phyloP scores from a whole-genome alignment of 73 alveolate species.

The Paramecium sexaurelia region DNA sequence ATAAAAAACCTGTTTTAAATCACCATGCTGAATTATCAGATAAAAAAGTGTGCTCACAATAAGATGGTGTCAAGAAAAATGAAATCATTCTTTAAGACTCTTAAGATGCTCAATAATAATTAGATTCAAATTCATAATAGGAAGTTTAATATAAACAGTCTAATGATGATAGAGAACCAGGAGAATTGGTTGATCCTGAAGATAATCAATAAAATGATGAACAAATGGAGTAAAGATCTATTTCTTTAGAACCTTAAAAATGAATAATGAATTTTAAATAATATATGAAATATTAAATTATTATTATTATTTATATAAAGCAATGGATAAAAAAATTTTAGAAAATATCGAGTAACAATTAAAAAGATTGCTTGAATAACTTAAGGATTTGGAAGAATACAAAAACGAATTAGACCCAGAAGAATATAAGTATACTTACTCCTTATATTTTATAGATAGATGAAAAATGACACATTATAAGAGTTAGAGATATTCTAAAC shows the following conservation, averaged over 20 bases:
- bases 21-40: not conserved
- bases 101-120: not conserved
- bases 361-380: slow-evolving; percentile 36
- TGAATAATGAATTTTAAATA: not conserved
- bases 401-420: slow-evolving; percentile 54
- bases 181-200: slow-evolving; percentile 3
- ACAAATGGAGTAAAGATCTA: not conserved
- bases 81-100: not conserved
- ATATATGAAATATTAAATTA: not conserved
- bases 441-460: not conserved
- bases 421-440: slow-evolving; percentile 5
- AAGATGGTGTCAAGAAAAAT: not conserved
- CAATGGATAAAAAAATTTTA: slow-evolving; percentile 28
- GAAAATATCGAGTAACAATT: slow-evolving; percentile 24
- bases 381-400: slow-evolving; percentile 41
- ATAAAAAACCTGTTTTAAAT: not conserved
- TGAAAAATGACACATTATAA: slow-evolving; percentile 40
- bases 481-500: slow-evolving; percentile 22
- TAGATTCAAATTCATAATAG: not conserved
- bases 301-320: not conserved
- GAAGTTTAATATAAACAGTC: not conserved
- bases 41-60: not conserved
- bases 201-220: not conserved
- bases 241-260: slow-evolving; percentile 15
- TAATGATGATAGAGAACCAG: not conserved